These are phyloP conservation scores for Trypanosoma congolense DNA, from an alignment of 208 protist genomes.

Conservation along the genomic window DNA sequence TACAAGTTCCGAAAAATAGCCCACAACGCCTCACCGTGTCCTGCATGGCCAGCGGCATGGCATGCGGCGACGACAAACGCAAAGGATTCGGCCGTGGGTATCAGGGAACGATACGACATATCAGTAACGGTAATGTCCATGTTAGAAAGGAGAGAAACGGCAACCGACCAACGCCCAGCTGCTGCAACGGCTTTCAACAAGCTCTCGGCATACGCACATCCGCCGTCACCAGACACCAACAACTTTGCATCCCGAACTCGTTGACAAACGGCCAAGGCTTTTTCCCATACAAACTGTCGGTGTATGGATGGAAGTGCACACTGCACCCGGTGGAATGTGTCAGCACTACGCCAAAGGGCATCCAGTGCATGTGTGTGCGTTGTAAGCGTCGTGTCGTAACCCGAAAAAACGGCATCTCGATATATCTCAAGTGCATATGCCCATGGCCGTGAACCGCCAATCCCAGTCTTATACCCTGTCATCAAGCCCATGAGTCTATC, in stretches of 20 bases:
- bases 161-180: slow-evolving; percentile 47
- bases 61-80: slow-evolving; percentile 68
- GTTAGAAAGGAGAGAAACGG: slow-evolving; percentile 41
- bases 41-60: slow-evolving; percentile 40
- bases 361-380: slow-evolving; percentile 73
- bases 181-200: slow-evolving; percentile 59
- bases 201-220: slow-evolving; percentile 69
- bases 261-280: slow-evolving; percentile 27
- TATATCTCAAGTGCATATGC: slow-evolving; percentile 51
- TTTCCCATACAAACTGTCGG: slow-evolving; percentile 27
- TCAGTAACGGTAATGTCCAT: slow-evolving; percentile 35
- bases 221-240: slow-evolving; percentile 55
- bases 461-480: slow-evolving; percentile 66
- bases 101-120: slow-evolving; percentile 48
- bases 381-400: slow-evolving; percentile 47
- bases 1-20: slow-evolving; percentile 35
- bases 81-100: slow-evolving; percentile 71
- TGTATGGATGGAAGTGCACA: slow-evolving; percentile 15
- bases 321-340: slow-evolving; percentile 52
- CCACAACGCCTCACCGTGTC: slow-evolving; percentile 45
- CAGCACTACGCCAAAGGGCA: slow-evolving; percentile 73
- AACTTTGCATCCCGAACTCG: slow-evolving; percentile 21
- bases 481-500: slow-evolving; percentile 69
- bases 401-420: slow-evolving; percentile 27
- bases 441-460: slow-evolving; percentile 73